Base-by-base conservation (phyloP, 2,329 filamentous ascomycete species). In the Penicillium sp. region DNA sequence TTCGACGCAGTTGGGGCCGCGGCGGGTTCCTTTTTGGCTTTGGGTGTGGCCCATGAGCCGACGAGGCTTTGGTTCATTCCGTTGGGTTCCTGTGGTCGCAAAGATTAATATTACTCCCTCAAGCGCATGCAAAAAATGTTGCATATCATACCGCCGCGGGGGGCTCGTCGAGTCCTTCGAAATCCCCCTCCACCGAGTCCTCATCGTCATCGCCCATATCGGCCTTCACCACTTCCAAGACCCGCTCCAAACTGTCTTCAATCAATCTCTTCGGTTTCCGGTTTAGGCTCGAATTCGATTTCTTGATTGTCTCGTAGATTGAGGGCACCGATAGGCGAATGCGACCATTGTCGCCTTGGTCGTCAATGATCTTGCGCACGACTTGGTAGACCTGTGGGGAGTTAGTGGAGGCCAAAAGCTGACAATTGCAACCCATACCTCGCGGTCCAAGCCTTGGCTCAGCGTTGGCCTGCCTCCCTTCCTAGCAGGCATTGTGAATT, bases 241-340 rank as follows among this genome's bases (percentile, higher is more conserved):
- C 90, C 7, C 90, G 81, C 57, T 96, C 91, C 59, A 97, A 90
- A 34, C 89, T 88, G 59, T 94, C 89, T 70, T 96, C 90, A 1
- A 97, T 76, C 0, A 88, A 79, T 56, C 86, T 87, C 72, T 94
- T 96, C 38, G 90, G 91, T 61, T 89, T 86, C 21, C 94, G 81
- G 58, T 89, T 90, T 21, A 97, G 75, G 49, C 88, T 92, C 0
- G 92, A 96, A 70, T 97, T 97, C 13, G 92, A 96, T 47, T 80
- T 77, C 63, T 92, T 90, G 57, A 97, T 91, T 54, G 83, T 84
- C 38, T 92, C 87, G 69, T 94, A 96, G 1, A 95, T 82, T 2
- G 77, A 74, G 2, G 81, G 73, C 3, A 88, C 77, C 1, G 83
- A 86, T 6, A 89, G 75, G 49, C 77, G 79, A 7, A 79, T 74